A percentile compares a stretch with the other conserved stretches of the same genome.
Evolutionary conservation across 768 basidiomycete species (phyloP).

Genomic region (Pulveroboletus sp.): DNA sequence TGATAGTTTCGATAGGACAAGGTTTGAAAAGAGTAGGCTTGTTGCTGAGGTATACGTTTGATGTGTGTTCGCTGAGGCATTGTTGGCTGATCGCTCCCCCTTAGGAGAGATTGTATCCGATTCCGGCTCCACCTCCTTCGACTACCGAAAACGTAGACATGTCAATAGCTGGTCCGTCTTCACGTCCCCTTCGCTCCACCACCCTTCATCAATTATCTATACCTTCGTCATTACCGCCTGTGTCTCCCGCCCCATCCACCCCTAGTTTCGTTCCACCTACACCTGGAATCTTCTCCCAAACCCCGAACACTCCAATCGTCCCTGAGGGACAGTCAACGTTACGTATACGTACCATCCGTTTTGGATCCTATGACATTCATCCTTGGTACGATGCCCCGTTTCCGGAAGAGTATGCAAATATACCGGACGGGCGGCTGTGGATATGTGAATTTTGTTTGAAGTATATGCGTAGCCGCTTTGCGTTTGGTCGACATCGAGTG

Average conservation of each 20-base stretch:
- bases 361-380: conserved; percentile 88
- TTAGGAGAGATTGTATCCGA: conserved; percentile 49
- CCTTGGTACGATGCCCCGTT: conserved; percentile 99
- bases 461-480: conserved; percentile 94
- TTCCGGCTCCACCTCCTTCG: conserved; percentile 32
- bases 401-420: conserved; percentile 91
- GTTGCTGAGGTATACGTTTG: conserved; percentile 61
- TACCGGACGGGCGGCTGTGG: conserved; percentile 91
- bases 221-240: conserved; percentile 26
- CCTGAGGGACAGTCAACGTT: conserved; percentile 33
- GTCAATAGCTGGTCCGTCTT: conserved; percentile 51
- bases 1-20: conserved; percentile 51
- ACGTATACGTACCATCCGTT: conserved; percentile 83
- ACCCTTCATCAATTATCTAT: conserved; percentile 36
- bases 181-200: conserved; percentile 60
- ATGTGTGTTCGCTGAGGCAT: neutral
- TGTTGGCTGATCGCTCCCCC: conserved; percentile 6
- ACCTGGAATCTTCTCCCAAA: conserved; percentile 31
- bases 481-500: conserved; percentile 80
- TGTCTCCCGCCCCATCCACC: conserved; percentile 37
- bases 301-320: conserved; percentile 26
- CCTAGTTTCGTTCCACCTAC: conserved; percentile 30
- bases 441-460: conserved; percentile 98
- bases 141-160: conserved; percentile 32
- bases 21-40: conserved; percentile 69